phyloP scores from a whole-genome alignment of 129 eudicot species.

The Erigeron canadensis region DNA sequence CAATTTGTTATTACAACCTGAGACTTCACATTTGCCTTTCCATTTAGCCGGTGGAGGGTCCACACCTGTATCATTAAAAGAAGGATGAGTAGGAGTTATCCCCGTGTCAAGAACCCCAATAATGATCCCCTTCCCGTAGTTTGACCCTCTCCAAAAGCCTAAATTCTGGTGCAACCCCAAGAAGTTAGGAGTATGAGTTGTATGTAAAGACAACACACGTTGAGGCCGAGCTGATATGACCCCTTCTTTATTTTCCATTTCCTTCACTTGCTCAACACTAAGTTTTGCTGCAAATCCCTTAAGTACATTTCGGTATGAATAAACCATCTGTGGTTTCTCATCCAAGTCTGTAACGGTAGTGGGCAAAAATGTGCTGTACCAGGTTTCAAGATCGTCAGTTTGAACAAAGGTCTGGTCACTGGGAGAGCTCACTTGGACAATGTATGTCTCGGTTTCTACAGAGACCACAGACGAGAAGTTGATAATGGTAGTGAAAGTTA shows the following conservation, averaged over 20 bases:
- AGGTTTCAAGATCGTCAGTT: constrained; percentile 30
- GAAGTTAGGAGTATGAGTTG: constrained; percentile 46
- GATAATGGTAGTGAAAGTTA: constrained; percentile 15
- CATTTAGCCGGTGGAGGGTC: constrained; percentile 47
- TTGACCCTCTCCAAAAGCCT: constrained; percentile 37
- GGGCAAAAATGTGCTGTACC: constrained; percentile 43
- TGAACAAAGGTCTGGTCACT: neutral
- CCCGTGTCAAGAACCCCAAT: constrained; percentile 40
- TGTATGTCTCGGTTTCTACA: constrained; percentile 36
- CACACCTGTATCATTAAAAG: constrained; percentile 34
- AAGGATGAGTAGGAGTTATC: constrained; percentile 38
- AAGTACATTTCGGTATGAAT: constrained; percentile 37
- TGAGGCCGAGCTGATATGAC: constrained; percentile 38
- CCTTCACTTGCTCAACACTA: constrained; percentile 27
- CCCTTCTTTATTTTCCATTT: constrained; percentile 35
- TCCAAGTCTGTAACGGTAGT: constrained; percentile 6
- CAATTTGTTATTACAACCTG: constrained; percentile 36
- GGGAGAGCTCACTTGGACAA: constrained; percentile 42
- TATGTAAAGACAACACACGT: constrained; percentile 37
- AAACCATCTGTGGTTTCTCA: constrained; percentile 21
- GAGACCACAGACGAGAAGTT: constrained; percentile 13
- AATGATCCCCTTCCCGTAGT: constrained; percentile 41
- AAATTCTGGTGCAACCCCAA: constrained; percentile 38
- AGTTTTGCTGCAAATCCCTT: constrained; percentile 44
- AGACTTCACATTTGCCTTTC: constrained; percentile 42